Evolutionary conservation across 2,329 filamentous ascomycete genomes (phyloP).

Genomic region (Penicillium sp.): DNA sequence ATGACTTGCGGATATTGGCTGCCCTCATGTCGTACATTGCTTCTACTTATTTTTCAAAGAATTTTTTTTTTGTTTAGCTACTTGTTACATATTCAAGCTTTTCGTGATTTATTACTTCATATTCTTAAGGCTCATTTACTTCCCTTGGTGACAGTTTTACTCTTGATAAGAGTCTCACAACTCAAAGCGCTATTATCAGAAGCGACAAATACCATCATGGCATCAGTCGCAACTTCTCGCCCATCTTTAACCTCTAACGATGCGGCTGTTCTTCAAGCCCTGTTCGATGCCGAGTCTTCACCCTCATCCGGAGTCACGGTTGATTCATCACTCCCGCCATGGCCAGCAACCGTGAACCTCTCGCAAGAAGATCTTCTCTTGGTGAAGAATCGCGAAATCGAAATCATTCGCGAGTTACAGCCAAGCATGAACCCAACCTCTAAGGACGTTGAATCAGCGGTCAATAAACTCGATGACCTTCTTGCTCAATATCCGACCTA

Average conservation of each 20-base stretch:
- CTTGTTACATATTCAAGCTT: not conserved
- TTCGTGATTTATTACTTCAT: not conserved
- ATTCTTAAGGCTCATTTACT: not conserved
- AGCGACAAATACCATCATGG: constrained; percentile 12
- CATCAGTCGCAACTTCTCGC: constrained; percentile 19
- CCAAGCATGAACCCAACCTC: constrained; percentile 14
- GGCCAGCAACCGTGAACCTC: constrained; percentile 39
- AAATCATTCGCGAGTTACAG: constrained; percentile 42
- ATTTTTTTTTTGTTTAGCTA: not conserved
- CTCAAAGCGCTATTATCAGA: not conserved
- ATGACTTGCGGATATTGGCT: not conserved
- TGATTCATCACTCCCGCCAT: constrained; percentile 39
- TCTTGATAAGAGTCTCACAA: not conserved
- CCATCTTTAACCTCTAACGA: constrained; percentile 44
- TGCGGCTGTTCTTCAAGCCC: constrained; percentile 46
- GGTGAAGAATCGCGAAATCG: constrained; percentile 42
- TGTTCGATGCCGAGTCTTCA: constrained; percentile 48
- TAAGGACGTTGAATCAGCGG: constrained; percentile 31
- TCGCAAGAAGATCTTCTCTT: constrained; percentile 33
- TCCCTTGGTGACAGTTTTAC: not conserved
- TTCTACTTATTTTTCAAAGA: not conserved
- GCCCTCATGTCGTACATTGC: not conserved
- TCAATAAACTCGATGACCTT: constrained; percentile 43
- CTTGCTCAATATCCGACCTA: constrained; percentile 49
- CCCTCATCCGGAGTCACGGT: constrained; percentile 40